phyloP scores from a whole-genome alignment of 2,329 filamentous ascomycete genomes.

The Alternaria sp. region DNA sequence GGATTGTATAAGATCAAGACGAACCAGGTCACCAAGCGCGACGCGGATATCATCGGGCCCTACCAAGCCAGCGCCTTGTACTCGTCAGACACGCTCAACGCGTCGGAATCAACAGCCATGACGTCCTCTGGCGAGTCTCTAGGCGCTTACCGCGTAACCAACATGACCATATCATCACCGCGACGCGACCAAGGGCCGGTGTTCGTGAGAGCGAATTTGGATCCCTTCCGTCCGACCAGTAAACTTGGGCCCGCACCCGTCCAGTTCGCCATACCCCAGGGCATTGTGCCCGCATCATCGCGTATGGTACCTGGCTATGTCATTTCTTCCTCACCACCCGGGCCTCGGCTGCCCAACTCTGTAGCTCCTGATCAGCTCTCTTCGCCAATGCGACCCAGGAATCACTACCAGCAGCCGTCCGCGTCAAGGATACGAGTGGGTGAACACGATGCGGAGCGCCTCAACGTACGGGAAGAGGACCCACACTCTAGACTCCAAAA shows the following conservation, averaged over 20 bases:
- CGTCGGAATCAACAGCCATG: constrained; percentile 34
- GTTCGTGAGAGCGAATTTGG: constrained; percentile 44
- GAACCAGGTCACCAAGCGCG: constrained; percentile 71
- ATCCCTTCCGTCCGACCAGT: constrained; percentile 42
- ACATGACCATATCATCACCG: constrained; percentile 44
- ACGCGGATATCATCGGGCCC: constrained; percentile 63
- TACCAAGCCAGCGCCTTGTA: constrained; percentile 37
- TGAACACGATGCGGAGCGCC: constrained; percentile 28
- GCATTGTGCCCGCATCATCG: constrained; percentile 48
- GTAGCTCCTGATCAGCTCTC: constrained; percentile 34
- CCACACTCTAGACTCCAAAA: constrained; percentile 36
- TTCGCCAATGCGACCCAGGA: constrained; percentile 26
- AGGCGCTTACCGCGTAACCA: constrained; percentile 30
- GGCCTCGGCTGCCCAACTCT: constrained; percentile 24
- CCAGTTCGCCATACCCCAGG: constrained; percentile 41
- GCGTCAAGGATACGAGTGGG: constrained; percentile 23
- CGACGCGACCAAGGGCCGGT: constrained; percentile 32
- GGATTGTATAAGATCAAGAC: constrained; percentile 79
- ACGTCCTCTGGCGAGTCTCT: constrained; percentile 26
- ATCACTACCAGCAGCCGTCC: constrained; percentile 26
- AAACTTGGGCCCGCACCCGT: constrained; percentile 52
- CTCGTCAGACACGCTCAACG: constrained; percentile 27
- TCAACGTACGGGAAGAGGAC: constrained; percentile 27
- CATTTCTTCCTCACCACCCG: constrained; percentile 44
- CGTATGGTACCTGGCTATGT: constrained; percentile 46